These are phyloP conservation scores for Syzygium aromaticum DNA, from an alignment of 345 rosid species.

Conservation along the genomic window DNA sequence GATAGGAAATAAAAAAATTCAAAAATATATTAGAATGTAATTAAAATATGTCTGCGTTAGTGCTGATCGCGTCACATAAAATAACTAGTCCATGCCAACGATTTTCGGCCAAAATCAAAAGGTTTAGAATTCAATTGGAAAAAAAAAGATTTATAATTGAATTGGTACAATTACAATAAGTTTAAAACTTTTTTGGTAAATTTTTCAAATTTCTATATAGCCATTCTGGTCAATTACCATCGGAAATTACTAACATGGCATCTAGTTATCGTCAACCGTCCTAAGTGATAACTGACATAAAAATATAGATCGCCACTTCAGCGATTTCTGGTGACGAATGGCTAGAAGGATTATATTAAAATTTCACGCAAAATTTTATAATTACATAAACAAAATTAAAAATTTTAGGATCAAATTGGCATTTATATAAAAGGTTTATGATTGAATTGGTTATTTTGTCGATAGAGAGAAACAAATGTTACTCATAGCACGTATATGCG, in stretches of 20 bases:
- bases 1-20: too few relatives aligned
- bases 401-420: rapidly evolving
- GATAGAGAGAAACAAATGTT: neutral
- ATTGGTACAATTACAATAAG: too few relatives aligned
- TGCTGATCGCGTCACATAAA: too few relatives aligned
- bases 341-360: neutral
- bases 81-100: too few relatives aligned
- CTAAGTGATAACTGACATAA: neutral
- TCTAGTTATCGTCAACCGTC: rapidly evolving
- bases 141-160: too few relatives aligned
- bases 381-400: neutral
- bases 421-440: rapidly evolving
- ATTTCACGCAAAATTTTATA: neutral
- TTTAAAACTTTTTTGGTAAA: too few relatives aligned
- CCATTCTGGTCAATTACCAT: neutral
- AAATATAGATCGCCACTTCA: too few relatives aligned
- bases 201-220: rapidly evolving
- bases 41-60: too few relatives aligned
- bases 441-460: neutral
- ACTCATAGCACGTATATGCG: rapidly evolving
- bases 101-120: too few relatives aligned
- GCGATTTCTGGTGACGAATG: neutral
- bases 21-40: too few relatives aligned
- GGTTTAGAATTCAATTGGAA: too few relatives aligned
- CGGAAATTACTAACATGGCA: rapidly evolving